These are phyloP conservation scores for Paramecium sexaurelia DNA, from an alignment of 73 alveolate genomes.

Conservation along the genomic window DNA sequence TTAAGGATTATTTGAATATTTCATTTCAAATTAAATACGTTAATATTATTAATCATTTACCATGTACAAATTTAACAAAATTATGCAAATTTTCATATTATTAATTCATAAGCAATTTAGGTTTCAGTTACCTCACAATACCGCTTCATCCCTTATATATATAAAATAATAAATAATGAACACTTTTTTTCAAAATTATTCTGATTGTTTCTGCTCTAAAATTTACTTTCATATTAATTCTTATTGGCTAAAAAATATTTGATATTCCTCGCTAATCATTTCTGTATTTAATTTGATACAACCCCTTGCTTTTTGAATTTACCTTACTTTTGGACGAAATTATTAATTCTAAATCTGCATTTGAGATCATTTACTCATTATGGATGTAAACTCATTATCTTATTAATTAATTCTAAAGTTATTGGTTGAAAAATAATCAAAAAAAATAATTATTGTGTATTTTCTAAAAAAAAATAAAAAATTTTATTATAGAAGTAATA, in stretches of 20 bases:
- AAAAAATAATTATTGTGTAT: no score
- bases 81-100: constrained; percentile 42
- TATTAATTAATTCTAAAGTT: neutral
- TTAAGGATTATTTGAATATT: constrained; percentile 15
- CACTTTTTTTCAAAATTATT: neutral
- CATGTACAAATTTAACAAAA: constrained; percentile 24
- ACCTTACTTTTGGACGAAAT: neutral
- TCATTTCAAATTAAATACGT: constrained; percentile 51
- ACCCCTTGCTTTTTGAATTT: neutral
- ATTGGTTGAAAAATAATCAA: no score
- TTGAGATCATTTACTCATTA: neutral
- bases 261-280: neutral
- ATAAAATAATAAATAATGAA: neutral
- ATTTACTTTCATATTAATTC: neutral
- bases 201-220: neutral
- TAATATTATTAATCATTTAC: constrained; percentile 10
- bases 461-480: no score
- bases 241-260: neutral
- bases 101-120: neutral
- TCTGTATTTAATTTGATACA: neutral
- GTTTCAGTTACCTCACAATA: constrained; percentile 26
- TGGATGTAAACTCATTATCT: neutral
- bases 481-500: no score
- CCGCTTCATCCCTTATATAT: neutral
- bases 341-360: neutral